Conservation (phyloP, 768 basidiomycete species). For the Tricholoma sp. region DNA sequence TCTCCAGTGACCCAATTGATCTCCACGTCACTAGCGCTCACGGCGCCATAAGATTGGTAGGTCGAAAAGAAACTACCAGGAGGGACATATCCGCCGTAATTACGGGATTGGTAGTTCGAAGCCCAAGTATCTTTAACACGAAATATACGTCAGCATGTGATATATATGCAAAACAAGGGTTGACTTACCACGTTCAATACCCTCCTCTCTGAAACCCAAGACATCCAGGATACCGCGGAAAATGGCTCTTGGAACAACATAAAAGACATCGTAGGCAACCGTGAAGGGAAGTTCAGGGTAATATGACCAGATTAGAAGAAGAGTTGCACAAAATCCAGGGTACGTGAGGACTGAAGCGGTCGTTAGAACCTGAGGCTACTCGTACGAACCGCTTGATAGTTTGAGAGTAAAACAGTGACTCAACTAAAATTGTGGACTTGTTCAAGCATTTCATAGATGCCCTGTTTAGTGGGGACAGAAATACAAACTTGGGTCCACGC, state of each 20-base stretch:
- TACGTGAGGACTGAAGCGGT: neutral
- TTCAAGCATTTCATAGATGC: neutral
- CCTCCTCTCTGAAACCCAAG: neutral
- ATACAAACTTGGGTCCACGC: slow-evolving; percentile 1
- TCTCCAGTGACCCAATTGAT: neutral
- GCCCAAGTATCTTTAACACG: neutral
- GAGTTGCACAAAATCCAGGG: neutral
- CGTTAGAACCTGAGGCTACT: neutral
- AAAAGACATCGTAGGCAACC: neutral
- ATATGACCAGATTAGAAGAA: slow-evolving; percentile 1
- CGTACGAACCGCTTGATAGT: neutral
- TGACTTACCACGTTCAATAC: neutral
- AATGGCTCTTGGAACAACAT: neutral
- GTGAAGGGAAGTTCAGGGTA: slow-evolving; percentile 2
- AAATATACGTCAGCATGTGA: neutral
- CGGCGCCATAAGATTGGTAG: slow-evolving; percentile 1
- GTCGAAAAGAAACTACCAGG: neutral
- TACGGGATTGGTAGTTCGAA: slow-evolving; percentile 1
- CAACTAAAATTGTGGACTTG: neutral
- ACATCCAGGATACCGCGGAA: neutral
- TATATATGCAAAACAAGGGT: neutral
- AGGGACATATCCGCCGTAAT: slow-evolving; percentile 1
- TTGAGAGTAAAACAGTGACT: neutral
- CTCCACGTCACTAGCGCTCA: neutral
- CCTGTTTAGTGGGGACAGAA: neutral